A percentile compares a stretch with the other conserved stretches of the same genome.
Evolutionary conservation across 768 basidiomycete genomes (phyloP).

Genomic region (Phanerochaete carnosa): DNA sequence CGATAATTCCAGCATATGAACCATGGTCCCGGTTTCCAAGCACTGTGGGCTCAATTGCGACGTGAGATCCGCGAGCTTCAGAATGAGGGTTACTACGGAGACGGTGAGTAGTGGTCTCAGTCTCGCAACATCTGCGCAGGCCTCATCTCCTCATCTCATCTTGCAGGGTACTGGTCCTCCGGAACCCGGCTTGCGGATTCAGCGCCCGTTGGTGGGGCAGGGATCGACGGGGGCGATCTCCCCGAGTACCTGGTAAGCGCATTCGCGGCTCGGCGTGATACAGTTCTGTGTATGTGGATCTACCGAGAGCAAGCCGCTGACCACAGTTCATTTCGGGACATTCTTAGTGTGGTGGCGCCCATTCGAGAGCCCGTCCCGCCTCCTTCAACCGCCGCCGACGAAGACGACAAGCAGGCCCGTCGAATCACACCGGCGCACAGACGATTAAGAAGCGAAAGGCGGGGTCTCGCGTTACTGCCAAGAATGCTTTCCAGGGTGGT

Average conservation of each 20-base stretch:
- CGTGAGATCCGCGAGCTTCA: conserved; percentile 70
- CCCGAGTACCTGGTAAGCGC: conserved; percentile 72
- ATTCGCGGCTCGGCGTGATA: not conserved
- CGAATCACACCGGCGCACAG: conserved; percentile 56
- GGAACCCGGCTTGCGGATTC: conserved; percentile 72
- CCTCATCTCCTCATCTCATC: not conserved
- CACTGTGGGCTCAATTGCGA: conserved; percentile 64
- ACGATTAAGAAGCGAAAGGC: conserved; percentile 68
- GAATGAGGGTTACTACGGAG: conserved; percentile 75
- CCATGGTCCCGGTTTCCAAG: conserved; percentile 74
- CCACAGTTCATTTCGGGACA: not conserved
- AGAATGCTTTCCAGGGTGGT: conserved; percentile 55
- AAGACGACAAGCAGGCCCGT: conserved; percentile 45
- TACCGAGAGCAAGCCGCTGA: not conserved
- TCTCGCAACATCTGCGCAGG: not conserved
- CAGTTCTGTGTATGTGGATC: no score
- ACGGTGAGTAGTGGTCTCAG: conserved; percentile 44
- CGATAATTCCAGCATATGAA: conserved; percentile 64
- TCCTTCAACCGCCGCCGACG: conserved; percentile 37
- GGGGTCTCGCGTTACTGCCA: conserved; percentile 62
- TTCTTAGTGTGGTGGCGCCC: conserved; percentile 75
- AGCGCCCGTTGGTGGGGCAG: conserved; percentile 45
- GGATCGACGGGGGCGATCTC: conserved; percentile 51
- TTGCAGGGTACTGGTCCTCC: conserved; percentile 76
- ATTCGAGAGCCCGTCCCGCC: conserved; percentile 57